These are phyloP conservation scores for Castanea crenata DNA, from an alignment of 306 rosid genomes.

Conservation along the genomic window DNA sequence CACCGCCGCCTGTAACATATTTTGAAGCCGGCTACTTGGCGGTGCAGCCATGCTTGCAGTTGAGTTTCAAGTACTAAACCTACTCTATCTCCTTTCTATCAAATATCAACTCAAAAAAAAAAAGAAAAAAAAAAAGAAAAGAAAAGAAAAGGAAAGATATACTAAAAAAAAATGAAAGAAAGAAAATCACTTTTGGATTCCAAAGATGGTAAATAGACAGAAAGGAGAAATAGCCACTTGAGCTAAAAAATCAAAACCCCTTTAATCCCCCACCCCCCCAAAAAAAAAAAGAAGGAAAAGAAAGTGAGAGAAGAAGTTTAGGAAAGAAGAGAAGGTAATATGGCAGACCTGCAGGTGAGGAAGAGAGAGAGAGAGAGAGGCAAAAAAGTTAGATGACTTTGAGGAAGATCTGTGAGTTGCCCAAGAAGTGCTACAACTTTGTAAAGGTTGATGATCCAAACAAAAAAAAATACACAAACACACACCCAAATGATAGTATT, in stretches of 20 bases:
- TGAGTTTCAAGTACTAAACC: slow-evolving; percentile 8
- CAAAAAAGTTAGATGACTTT: slow-evolving; percentile 47
- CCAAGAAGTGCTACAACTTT: slow-evolving; percentile 30
- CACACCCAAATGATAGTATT: neutral
- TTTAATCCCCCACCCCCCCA: neutral
- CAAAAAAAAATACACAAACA: neutral
- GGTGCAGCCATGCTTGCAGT: slow-evolving; percentile 49
- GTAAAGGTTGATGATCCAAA: slow-evolving; percentile 14
- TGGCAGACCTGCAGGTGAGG: slow-evolving; percentile 30
- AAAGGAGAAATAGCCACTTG: slow-evolving; percentile 1
- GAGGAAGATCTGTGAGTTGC: slow-evolving; percentile 56
- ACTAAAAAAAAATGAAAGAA: neutral
- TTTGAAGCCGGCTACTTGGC: slow-evolving; percentile 49
- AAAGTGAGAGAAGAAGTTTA: slow-evolving; percentile 8
- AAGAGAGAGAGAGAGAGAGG: neutral
- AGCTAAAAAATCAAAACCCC: slow-evolving; percentile 35
- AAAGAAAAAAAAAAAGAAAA: slow-evolving; percentile 10
- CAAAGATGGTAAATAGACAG: slow-evolving; percentile 17
- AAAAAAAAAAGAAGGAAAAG: neutral
- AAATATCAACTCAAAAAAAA: neutral
- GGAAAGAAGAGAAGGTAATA: slow-evolving; percentile 14
- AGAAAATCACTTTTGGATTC: slow-evolving; percentile 14
- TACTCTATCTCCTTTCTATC: neutral
- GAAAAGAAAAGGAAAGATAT: neutral
- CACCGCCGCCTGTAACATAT: slow-evolving; percentile 79